phyloP scores from a whole-genome alignment of 352 stramenopile genomes.

The Thraustotheca clavata region DNA sequence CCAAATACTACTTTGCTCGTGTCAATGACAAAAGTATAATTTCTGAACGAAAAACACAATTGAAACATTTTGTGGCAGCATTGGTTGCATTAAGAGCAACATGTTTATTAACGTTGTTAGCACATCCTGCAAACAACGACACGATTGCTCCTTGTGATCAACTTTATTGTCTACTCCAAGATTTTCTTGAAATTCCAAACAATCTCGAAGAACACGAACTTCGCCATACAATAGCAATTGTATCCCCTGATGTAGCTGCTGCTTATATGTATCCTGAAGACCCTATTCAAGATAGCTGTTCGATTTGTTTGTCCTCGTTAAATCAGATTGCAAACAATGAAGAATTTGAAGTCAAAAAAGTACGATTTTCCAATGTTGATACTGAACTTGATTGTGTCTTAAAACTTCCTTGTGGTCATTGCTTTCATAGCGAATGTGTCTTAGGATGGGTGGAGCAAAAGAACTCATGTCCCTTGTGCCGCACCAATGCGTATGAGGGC shows the following conservation, averaged over 20 bases:
- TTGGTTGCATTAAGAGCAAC: conserved; percentile 28
- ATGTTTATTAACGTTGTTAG: background rate
- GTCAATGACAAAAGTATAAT: conserved; percentile 31
- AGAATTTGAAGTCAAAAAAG: no score
- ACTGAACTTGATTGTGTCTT: no score
- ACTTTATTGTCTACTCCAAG: background rate
- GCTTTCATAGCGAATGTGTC: conserved; percentile 79
- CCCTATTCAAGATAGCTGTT: background rate
- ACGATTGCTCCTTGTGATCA: background rate
- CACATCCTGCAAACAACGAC: background rate
- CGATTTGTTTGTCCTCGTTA: background rate
- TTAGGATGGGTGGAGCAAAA: conserved; percentile 75
- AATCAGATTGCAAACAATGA: background rate
- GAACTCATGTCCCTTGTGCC: conserved; percentile 74
- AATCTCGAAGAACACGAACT: background rate
- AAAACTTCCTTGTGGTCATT: background rate
- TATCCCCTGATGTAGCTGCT: background rate
- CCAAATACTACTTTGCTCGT: background rate
- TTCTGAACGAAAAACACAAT: conserved; percentile 40
- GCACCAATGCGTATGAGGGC: no score
- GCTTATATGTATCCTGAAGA: conserved; percentile 1
- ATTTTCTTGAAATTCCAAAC: background rate
- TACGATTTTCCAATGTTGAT: no score
- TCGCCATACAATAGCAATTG: background rate
- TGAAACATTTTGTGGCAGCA: conserved; percentile 69